Conservation (phyloP, 140 eudicot genomes). For the Ambrosia hybrid region DNA sequence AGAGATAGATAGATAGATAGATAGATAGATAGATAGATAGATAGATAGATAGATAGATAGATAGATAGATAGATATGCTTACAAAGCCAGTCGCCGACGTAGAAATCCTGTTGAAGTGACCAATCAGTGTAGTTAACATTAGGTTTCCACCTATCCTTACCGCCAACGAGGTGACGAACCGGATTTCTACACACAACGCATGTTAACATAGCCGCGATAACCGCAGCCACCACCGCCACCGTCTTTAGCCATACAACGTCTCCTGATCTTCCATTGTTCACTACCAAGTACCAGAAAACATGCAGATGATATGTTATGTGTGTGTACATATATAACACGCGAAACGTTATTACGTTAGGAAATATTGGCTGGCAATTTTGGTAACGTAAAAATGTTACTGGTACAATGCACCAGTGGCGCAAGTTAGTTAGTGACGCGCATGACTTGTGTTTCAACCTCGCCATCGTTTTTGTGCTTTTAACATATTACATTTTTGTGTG, state of each 20-base stretch:
- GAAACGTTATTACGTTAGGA: neutral
- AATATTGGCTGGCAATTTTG: slow-evolving; percentile 11
- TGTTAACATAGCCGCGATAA: slow-evolving; percentile 28
- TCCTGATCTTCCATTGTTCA: slow-evolving; percentile 27
- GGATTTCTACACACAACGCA: slow-evolving; percentile 34
- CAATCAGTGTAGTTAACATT: slow-evolving; percentile 56
- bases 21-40: too few relatives aligned
- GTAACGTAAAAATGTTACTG: neutral
- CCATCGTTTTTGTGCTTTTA: slow-evolving; percentile 17
- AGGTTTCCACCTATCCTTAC: slow-evolving; percentile 44
- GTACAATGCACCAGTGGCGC: slow-evolving; percentile 22
- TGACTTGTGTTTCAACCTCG: neutral
- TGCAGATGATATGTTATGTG: neutral
- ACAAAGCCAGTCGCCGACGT: slow-evolving; percentile 36
- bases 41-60: too few relatives aligned
- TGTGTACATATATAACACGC: slow-evolving; percentile 5
- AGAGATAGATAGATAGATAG: neutral
- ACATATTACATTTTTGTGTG: slow-evolving; percentile 18
- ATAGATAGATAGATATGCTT: neutral
- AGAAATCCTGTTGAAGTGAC: slow-evolving; percentile 47
- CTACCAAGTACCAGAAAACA: neutral
- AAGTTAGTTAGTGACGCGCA: slow-evolving; percentile 16
- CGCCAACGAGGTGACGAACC: slow-evolving; percentile 64
- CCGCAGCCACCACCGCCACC: slow-evolving; percentile 18
- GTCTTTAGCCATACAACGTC: slow-evolving; percentile 7